These are phyloP conservation scores for Saturnispora sekii DNA, from an alignment of 805 yeast species.

Conservation along the genomic window DNA sequence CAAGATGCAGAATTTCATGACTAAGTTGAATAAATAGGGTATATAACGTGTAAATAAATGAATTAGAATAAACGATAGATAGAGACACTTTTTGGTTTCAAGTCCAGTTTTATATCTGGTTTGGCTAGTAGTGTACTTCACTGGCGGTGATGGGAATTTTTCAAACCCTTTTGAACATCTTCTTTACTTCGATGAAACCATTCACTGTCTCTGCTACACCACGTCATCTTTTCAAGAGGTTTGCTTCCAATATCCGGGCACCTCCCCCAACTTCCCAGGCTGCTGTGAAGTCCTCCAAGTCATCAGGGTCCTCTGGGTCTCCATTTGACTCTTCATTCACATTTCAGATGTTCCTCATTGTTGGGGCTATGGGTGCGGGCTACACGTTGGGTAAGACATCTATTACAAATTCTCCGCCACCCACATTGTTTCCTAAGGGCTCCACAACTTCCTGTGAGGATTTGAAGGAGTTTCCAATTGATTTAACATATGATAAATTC, in stretches of 20 bases:
- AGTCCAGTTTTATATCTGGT: too few species aligned
- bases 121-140: too few species aligned
- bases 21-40: conserved; percentile 32
- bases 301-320: conserved; percentile 7
- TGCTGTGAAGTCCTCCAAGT: background rate
- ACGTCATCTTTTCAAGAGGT: background rate
- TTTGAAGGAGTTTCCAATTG: conserved; percentile 12
- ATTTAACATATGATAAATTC: conserved; percentile 17
- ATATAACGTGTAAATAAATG: too few species aligned
- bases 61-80: too few species aligned
- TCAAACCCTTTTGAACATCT: too few species aligned
- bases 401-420: conserved; percentile 20
- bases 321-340: conserved; percentile 19
- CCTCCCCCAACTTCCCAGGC: background rate
- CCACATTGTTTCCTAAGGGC: conserved; percentile 22
- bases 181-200: background rate
- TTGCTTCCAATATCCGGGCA: background rate
- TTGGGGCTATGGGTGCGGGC: conserved; percentile 28
- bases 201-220: background rate
- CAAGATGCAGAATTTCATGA: conserved; percentile 70
- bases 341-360: conserved; percentile 21
- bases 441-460: conserved; percentile 18
- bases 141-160: too few species aligned
- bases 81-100: too few species aligned
- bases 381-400: conserved; percentile 23